A percentile compares a stretch with the other conserved stretches of the same genome.
phyloP scores from a whole-genome alignment of 2,329 filamentous ascomycete species.

The Dothistroma pini region DNA sequence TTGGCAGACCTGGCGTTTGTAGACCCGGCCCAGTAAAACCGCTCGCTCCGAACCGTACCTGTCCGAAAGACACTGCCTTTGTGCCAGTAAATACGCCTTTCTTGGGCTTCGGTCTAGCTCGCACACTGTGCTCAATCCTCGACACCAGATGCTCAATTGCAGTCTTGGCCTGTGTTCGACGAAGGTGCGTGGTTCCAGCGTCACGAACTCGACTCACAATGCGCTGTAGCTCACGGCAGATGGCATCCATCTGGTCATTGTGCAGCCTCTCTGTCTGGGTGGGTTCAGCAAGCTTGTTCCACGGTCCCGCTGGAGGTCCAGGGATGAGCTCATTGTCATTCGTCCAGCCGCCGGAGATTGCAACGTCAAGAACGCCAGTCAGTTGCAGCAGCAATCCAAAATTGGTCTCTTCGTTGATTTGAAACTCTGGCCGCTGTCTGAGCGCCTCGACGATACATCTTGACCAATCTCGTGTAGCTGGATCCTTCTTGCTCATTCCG shows the following conservation, averaged over 20 bases:
- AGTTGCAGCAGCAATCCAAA: conserved; percentile 65
- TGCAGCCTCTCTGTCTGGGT: conserved; percentile 51
- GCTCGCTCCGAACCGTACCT: background rate
- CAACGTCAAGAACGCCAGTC: conserved; percentile 67
- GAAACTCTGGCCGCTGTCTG: conserved; percentile 45
- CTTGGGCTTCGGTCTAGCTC: conserved; percentile 51
- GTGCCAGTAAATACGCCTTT: conserved; percentile 28
- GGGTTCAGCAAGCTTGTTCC: conserved; percentile 13
- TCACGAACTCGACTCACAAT: conserved; percentile 22
- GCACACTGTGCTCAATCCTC: conserved; percentile 66
- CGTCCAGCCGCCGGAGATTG: conserved; percentile 61
- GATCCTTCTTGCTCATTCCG: background rate
- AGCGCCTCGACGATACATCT: conserved; percentile 27
- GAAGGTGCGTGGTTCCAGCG: conserved; percentile 67
- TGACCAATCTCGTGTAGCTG: conserved; percentile 17
- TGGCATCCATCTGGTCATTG: conserved; percentile 66
- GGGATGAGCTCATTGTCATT: conserved; percentile 21
- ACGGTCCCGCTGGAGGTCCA: conserved; percentile 5
- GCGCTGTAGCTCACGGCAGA: conserved; percentile 57
- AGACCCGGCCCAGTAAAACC: background rate
- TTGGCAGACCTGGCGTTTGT: background rate
- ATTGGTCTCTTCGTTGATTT: conserved; percentile 56
- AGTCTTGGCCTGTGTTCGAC: conserved; percentile 72
- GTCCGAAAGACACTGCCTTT: background rate
- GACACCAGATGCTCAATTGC: conserved; percentile 70